Percentiles rank a stretch among this genome's conserved stretches.
Evolutionary conservation across 257 asterid genomes (phyloP).

Genomic region (Linaria vulgaris): DNA sequence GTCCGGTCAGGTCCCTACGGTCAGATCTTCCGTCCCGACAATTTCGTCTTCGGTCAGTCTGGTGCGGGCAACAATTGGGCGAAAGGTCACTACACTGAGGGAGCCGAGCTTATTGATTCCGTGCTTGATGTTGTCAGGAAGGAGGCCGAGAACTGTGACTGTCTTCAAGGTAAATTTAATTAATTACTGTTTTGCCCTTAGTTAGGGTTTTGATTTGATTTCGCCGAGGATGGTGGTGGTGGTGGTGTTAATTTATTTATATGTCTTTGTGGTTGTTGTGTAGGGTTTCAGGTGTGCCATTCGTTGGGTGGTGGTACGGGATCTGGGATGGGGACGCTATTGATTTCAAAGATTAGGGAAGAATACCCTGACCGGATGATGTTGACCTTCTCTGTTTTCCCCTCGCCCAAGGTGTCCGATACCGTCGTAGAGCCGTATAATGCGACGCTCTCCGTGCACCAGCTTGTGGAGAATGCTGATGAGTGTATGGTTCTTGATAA

Average conservation of each 20-base stretch:
- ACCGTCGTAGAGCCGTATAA: conserved; percentile 55
- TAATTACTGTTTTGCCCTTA: conserved; percentile 1
- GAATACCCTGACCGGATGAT: conserved; percentile 57
- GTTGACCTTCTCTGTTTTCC: conserved; percentile 52
- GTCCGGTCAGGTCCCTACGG: conserved; percentile 52
- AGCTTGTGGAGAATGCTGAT: conserved; percentile 55
- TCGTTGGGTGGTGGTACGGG: conserved; percentile 59
- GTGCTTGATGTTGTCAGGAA: conserved; percentile 56
- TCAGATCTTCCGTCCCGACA: conserved; percentile 54
- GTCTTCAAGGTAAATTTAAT: conserved; percentile 42
- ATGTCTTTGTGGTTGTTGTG: not conserved
- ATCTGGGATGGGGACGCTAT: conserved; percentile 53
- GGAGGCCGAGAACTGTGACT: conserved; percentile 56
- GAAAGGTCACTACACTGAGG: conserved; percentile 53
- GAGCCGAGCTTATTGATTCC: conserved; percentile 52
- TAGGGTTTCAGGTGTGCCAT: conserved; percentile 59
- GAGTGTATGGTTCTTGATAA: conserved; percentile 58
- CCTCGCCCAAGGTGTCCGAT: conserved; percentile 54
- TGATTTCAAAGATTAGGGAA: conserved; percentile 53
- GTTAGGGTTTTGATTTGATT: too few species aligned
- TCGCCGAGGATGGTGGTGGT: not conserved
- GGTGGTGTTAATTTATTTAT: too few species aligned
- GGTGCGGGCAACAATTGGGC: conserved; percentile 59
- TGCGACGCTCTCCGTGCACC: conserved; percentile 54
- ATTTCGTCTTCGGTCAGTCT: conserved; percentile 55